A percentile compares a stretch with the other conserved stretches of the same genome.
Evolutionary conservation across 352 stramenopile species (phyloP).

Genomic region (Globisporangium canariense): DNA sequence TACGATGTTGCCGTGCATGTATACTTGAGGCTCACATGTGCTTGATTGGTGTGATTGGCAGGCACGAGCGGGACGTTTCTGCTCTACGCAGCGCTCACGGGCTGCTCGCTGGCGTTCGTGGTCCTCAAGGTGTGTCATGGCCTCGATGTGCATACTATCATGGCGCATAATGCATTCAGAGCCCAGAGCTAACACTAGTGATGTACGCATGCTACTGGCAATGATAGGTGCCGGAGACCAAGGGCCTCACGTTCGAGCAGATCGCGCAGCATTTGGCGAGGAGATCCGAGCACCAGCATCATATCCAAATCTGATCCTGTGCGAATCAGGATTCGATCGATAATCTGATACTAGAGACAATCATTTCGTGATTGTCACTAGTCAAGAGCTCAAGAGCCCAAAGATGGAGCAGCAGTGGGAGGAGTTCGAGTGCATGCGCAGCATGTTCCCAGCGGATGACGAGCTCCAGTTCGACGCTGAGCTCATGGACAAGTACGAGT

Average conservation of each 20-base stretch:
- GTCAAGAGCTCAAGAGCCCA: background rate
- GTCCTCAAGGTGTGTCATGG: slow-evolving; percentile 38
- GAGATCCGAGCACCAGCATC: slow-evolving; percentile 3
- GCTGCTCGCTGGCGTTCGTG: slow-evolving; percentile 43
- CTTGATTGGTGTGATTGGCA: background rate
- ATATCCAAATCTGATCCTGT: slow-evolving; percentile 1
- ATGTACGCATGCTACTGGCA: too few species aligned
- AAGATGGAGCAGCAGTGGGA: slow-evolving; percentile 42
- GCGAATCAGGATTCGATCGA: too few species aligned
- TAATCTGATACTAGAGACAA: too few species aligned
- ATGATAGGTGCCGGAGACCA: slow-evolving; percentile 58
- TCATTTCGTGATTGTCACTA: too few species aligned
- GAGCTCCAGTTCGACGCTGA: slow-evolving; percentile 42
- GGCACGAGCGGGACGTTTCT: slow-evolving; percentile 48
- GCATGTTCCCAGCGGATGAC: slow-evolving; percentile 54
- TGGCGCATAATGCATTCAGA: background rate
- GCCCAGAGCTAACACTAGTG: background rate
- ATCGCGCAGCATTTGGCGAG: slow-evolving; percentile 46
- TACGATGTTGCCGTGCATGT: background rate
- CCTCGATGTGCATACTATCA: background rate
- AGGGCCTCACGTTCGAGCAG: slow-evolving; percentile 58
- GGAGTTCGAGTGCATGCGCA: slow-evolving; percentile 74
- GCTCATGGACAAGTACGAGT: slow-evolving; percentile 26
- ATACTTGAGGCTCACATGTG: background rate
- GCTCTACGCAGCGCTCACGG: slow-evolving; percentile 47